Evolutionary conservation across 108 stramenopile species (phyloP).

Genomic region (Fistulifera pelliculosa): DNA sequence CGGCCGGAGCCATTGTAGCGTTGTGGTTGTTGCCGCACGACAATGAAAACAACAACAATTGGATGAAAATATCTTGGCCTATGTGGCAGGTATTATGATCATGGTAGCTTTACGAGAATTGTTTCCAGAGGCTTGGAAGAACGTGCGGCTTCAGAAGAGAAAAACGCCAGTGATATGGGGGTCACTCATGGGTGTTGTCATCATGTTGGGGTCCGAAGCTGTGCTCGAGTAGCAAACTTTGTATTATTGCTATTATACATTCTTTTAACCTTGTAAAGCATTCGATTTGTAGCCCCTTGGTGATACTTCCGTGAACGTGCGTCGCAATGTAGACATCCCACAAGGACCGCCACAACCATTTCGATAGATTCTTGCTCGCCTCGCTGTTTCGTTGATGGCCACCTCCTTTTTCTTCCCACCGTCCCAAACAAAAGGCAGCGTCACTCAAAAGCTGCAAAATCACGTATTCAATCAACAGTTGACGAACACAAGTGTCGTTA

Average conservation of each 20-base stretch:
- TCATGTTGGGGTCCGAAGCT: conserved; percentile 46
- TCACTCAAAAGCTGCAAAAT: conserved; percentile 58
- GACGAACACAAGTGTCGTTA: conserved; percentile 46
- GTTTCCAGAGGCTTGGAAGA: conserved; percentile 52
- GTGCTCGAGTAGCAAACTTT: not conserved
- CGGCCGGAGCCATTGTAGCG: conserved; percentile 59
- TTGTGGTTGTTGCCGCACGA: conserved; percentile 19
- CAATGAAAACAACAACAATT: conserved; percentile 2
- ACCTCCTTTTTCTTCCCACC: conserved; percentile 68
- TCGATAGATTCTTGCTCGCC: conserved; percentile 11
- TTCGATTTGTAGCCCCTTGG: not conserved
- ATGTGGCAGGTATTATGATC: conserved; percentile 81
- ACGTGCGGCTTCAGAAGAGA: conserved; percentile 22
- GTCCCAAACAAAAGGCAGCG: conserved; percentile 55
- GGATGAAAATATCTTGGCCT: conserved; percentile 71
- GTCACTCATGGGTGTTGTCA: conserved; percentile 28
- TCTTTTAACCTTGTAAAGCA: not conserved
- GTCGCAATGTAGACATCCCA: conserved; percentile 52
- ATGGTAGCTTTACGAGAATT: conserved; percentile 65
- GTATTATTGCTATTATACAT: too few species aligned
- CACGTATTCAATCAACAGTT: conserved; percentile 49
- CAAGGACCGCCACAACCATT: conserved; percentile 66
- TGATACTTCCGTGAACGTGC: conserved; percentile 22
- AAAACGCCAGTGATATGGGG: conserved; percentile 28
- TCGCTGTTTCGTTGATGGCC: conserved; percentile 27